Evolutionary conservation across 2,329 filamentous ascomycete genomes (phyloP), one percentile per base, ranked within the genome.

Genomic region (Xylariaceae sp.): DNA sequence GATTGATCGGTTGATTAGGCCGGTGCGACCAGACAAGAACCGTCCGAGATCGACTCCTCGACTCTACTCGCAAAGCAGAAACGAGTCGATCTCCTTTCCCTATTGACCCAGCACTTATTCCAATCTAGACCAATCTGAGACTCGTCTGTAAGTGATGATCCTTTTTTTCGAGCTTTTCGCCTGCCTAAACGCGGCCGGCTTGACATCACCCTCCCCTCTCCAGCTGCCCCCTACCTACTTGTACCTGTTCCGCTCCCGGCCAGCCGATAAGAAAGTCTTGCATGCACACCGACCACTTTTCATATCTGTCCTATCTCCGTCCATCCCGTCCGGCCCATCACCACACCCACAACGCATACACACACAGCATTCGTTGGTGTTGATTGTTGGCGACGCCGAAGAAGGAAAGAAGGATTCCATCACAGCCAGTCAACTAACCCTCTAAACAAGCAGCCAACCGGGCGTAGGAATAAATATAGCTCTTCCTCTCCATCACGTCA

Each of bases 11-110:
- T 35, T 35, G 37, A 11, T 48, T 41, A 17, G 41, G 34, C 45
- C 47, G 23, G 10, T 56, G 13, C 49, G 35, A 55, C 49, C 44
- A 55, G 51, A 44, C 48, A 53, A 52, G 17, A 49, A 8, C 51
- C 50, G 30, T 45, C 8, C 23, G 48, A 37, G 11, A 17, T 55
- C 53, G 41, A 37, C 53, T 53, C 10, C 4, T 30, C 23, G 23
- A 30, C 23, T 30, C 23, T 30, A 30, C 23, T 30, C 23, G 23
- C 5, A 30, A 30, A 30, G 23, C 23, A 30, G 23, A 30, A 4
- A 30, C 4, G 23, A 30, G 23, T 30, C 23, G 23, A 30, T 15
- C 47, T 48, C 34, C 11, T 50, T 44, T 48, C 17, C 30, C 34
- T 23, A 15, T 30, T 30, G 23, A 45, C 41, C 13, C 41, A 11